phyloP scores from a whole-genome alignment of 192 early-diverging fungal genomes.

The Coemansia sp. region DNA sequence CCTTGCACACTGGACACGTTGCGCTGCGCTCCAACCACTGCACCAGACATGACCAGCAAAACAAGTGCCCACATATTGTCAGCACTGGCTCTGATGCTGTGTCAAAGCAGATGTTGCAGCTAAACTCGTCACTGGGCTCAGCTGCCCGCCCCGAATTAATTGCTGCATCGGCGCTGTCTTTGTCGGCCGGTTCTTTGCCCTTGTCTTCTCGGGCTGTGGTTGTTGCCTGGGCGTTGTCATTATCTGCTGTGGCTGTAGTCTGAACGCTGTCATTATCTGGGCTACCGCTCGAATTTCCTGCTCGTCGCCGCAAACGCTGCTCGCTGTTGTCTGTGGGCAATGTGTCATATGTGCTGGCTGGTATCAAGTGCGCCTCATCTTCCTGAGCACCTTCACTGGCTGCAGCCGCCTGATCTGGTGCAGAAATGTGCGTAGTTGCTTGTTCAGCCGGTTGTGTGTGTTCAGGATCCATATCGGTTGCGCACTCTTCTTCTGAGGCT shows the following conservation, averaged over 20 bases:
- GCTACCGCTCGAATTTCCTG: background rate
- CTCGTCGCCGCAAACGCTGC: conserved; percentile 18
- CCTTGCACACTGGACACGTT: conserved; percentile 82
- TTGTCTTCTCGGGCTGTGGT: conserved; percentile 14
- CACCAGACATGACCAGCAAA: conserved; percentile 73
- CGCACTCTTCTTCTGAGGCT: background rate
- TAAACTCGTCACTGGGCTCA: conserved; percentile 34
- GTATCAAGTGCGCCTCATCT: too few species aligned
- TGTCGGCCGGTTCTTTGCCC: conserved; percentile 5
- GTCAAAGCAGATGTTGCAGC: conserved; percentile 65
- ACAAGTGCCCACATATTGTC: conserved; percentile 78
- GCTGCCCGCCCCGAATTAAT: background rate
- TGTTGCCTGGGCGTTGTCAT: background rate
- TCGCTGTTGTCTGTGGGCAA: background rate
- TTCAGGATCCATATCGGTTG: background rate
- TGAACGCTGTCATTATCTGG: background rate
- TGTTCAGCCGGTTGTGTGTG: background rate
- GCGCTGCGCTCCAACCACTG: conserved; percentile 79
- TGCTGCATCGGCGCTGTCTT: background rate
- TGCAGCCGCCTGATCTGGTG: background rate
- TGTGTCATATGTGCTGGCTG: background rate
- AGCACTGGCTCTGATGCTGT: conserved; percentile 72
- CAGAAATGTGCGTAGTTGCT: background rate
- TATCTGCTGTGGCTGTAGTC: conserved; percentile 6
- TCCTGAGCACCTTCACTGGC: too few species aligned